These are phyloP conservation scores for Globisporangium radiosum DNA, from an alignment of 352 stramenopile species.

Conservation along the genomic window DNA sequence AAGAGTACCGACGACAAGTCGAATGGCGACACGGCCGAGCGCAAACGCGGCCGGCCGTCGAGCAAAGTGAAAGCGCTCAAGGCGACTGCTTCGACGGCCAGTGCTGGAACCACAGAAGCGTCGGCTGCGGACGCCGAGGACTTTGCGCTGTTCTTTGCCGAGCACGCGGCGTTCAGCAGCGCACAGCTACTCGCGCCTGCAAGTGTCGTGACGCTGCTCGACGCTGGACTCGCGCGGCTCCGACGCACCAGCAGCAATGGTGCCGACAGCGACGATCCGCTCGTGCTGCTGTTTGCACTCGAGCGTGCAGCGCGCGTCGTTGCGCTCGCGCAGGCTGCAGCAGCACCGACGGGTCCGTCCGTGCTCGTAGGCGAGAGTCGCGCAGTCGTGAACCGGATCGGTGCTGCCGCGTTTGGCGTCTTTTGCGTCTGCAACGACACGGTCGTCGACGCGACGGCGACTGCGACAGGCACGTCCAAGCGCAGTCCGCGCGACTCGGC, in stretches of 20 bases:
- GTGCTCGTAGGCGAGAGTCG: conserved; percentile 13
- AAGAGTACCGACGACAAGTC: conserved; percentile 8
- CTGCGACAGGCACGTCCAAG: background rate
- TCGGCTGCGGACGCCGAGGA: conserved; percentile 3
- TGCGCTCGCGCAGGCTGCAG: conserved; percentile 5
- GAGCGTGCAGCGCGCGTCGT: conserved; percentile 10
- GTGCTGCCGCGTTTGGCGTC: conserved; percentile 14
- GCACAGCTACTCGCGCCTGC: conserved; percentile 13
- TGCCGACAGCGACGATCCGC: conserved; percentile 14
- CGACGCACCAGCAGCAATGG: background rate
- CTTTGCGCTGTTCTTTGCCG: conserved; percentile 13
- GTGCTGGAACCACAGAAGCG: background rate
- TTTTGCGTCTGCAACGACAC: conserved; percentile 9
- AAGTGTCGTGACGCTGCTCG: conserved; percentile 13
- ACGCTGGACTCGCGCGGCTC: conserved; percentile 11
- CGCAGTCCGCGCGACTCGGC: background rate
- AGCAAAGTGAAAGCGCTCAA: conserved; percentile 10
- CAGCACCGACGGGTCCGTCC: background rate
- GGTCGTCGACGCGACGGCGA: background rate
- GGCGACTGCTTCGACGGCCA: background rate
- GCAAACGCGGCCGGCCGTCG: conserved; percentile 14
- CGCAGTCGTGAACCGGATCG: conserved; percentile 17
- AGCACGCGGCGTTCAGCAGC: conserved; percentile 14
- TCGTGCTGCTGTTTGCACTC: conserved; percentile 17
- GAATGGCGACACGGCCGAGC: conserved; percentile 1